Percentiles rank a stretch among this genome's conserved stretches.
These are phyloP conservation scores for Talaromyces verruculosus DNA, from an alignment of 2,329 filamentous ascomycete genomes.

Conservation along the genomic window DNA sequence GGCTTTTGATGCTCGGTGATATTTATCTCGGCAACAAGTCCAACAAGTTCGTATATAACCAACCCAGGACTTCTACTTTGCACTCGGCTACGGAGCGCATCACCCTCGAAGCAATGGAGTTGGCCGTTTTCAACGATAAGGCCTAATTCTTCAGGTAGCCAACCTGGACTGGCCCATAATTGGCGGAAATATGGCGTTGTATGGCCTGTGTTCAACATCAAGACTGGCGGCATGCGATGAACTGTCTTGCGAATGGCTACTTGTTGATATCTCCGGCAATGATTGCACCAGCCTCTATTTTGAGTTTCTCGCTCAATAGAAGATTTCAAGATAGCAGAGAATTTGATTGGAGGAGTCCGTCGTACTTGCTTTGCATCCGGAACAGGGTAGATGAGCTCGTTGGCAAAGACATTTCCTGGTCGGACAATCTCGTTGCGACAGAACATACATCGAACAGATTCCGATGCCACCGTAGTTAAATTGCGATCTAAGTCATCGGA, in stretches of 20 bases:
- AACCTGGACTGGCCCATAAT: constrained; percentile 84
- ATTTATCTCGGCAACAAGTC: constrained; percentile 86
- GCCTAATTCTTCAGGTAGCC: constrained; percentile 91
- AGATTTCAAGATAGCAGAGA: constrained; percentile 88
- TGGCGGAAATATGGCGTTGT: constrained; percentile 67
- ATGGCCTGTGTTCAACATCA: constrained; percentile 81
- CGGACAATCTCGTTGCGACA: constrained; percentile 84
- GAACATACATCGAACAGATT: constrained; percentile 74
- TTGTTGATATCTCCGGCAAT: constrained; percentile 86
- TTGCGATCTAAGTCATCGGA: constrained; percentile 70
- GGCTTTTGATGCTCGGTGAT: constrained; percentile 80
- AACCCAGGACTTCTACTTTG: constrained; percentile 78
- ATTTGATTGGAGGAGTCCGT: constrained; percentile 57
- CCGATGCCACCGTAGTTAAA: constrained; percentile 44
- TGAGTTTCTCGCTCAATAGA: constrained; percentile 88
- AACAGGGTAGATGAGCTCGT: constrained; percentile 78
- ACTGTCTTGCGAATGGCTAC: constrained; percentile 83
- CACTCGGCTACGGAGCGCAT: constrained; percentile 77
- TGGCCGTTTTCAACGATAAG: constrained; percentile 88
- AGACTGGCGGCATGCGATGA: constrained; percentile 75
- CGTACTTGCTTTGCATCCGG: constrained; percentile 53
- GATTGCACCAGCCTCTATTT: constrained; percentile 88
- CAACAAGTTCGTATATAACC: constrained; percentile 85
- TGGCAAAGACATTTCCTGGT: constrained; percentile 75
- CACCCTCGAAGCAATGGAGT: constrained; percentile 91